Evolutionary conservation across 116 monocot genomes (phyloP).

Genomic region (Cymodocea nodosa): DNA sequence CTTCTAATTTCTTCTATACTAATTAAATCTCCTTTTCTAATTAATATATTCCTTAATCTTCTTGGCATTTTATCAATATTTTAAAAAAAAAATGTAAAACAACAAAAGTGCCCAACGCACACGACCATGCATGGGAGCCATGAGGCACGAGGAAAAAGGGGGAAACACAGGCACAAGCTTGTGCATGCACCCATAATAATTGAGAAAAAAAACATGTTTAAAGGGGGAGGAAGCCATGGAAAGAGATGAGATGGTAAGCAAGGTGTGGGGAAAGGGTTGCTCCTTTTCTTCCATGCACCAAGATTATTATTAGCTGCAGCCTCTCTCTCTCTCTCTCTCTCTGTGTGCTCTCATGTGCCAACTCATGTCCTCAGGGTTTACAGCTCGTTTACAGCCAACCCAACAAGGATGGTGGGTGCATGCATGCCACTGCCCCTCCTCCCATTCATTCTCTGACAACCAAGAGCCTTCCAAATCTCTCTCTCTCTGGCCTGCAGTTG

Average conservation of each 20-base stretch:
- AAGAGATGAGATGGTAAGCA: no score
- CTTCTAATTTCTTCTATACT: no score
- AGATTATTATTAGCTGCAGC: not conserved
- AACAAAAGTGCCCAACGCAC: no score
- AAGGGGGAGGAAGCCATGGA: not conserved
- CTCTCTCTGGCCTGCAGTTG: not conserved
- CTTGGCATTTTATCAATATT: no score
- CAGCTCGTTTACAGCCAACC: slow-evolving; percentile 19
- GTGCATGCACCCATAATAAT: not conserved
- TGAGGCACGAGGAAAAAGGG: no score
- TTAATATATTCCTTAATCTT: no score
- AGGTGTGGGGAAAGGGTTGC: not conserved
- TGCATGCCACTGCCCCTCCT: not conserved
- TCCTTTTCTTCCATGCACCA: not conserved
- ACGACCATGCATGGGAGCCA: no score
- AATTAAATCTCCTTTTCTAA: no score
- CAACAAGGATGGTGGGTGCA: not conserved
- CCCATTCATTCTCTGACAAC: slow-evolving; percentile 1
- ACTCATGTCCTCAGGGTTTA: slow-evolving; percentile 13
- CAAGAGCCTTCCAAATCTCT: slow-evolving; percentile 4
- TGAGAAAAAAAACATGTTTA: not conserved
- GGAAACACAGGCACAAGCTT: not conserved
- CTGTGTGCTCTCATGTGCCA: slow-evolving; percentile 16
- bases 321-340: no score
- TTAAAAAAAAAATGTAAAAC: no score